Evolutionary conservation across 306 rosid species (phyloP), one percentile per base, ranked within the genome.

Genomic region (Prunus padus): DNA sequence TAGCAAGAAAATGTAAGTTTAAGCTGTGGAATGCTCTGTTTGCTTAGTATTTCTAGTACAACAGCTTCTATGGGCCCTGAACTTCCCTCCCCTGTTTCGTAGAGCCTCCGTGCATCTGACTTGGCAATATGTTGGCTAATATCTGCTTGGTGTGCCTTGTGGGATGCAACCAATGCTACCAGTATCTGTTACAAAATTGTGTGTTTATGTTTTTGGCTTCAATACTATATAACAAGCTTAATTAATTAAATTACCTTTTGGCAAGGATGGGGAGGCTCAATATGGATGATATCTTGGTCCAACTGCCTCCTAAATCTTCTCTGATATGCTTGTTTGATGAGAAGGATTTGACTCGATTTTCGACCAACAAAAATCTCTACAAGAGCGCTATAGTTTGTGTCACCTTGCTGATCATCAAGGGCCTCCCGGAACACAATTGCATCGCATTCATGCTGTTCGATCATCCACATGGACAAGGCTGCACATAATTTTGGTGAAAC

Each of bases 51-150:
- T 77, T 91, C 97, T n/a, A 91, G 79, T 1, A 83, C 89, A 73
- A 89, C 83, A 61, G 87, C 85, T 81, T 88, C 82, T 22, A 78
- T 40, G 61, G 81, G 66, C 23, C 89, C 89, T 42, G 76, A 77
- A 50, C 74, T 72, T 73, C 89, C 90, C 44, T 91, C 88, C 40
- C 93, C 90, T 61, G 83, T 87, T 82, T 86, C 87, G 67, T 84
- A 89, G 44, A 91, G 88, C 82, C 92, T 89, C 72, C 86, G 86
- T 1, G 97, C 97, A 67, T 91, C 97, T 56, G 91, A 84, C 83
- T 87, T 84, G 9, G 94, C 90, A 10, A 87, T 89, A 72, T 89
- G 94, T 56, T 82, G 85, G 77, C 79, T 89, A 1, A 88, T 74
- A 75, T 89, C 97, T 44, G 26, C 83, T 52, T 89, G 82, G 69